A percentile compares a stretch with the other conserved stretches of the same genome.
Evolutionary conservation across 805 yeast genomes (phyloP).

Genomic region (Wickerhamiella alocasiicola): DNA sequence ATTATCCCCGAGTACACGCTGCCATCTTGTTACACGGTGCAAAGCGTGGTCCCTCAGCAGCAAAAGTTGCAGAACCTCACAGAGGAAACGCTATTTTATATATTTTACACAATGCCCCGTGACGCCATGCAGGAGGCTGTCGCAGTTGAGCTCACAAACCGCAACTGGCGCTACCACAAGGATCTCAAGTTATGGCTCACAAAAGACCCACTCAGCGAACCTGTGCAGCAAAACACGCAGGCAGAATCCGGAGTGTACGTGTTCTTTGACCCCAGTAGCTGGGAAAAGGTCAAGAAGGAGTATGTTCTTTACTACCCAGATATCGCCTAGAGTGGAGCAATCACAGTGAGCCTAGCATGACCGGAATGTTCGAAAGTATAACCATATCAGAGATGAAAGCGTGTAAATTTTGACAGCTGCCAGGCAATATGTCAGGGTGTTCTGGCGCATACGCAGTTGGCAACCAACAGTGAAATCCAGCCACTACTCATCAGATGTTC

Average conservation of each 20-base stretch:
- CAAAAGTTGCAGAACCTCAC: constrained; percentile 41
- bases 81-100: constrained; percentile 86
- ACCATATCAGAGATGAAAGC: no score
- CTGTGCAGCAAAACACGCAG: constrained; percentile 64
- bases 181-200: constrained; percentile 94
- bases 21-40: constrained; percentile 44
- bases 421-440: no score
- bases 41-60: constrained; percentile 34
- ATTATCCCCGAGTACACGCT: constrained; percentile 72
- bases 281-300: constrained; percentile 85
- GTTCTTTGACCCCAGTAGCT: constrained; percentile 87
- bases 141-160: constrained; percentile 74
- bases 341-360: no score
- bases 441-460: no score
- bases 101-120: constrained; percentile 86
- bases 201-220: constrained; percentile 82
- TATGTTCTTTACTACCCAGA: constrained; percentile 49
- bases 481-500: no score
- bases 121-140: constrained; percentile 90
- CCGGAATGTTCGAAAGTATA: no score
- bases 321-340: constrained; percentile 45
- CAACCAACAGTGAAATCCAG: no score
- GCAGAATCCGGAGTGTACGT: constrained; percentile 89
- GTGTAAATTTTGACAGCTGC: no score
- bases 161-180: constrained; percentile 97